Percentiles rank a stretch among this genome's conserved stretches.
These are phyloP conservation scores for Naganishia albida DNA, from an alignment of 1,284 basidiomycete species.

Conservation along the genomic window DNA sequence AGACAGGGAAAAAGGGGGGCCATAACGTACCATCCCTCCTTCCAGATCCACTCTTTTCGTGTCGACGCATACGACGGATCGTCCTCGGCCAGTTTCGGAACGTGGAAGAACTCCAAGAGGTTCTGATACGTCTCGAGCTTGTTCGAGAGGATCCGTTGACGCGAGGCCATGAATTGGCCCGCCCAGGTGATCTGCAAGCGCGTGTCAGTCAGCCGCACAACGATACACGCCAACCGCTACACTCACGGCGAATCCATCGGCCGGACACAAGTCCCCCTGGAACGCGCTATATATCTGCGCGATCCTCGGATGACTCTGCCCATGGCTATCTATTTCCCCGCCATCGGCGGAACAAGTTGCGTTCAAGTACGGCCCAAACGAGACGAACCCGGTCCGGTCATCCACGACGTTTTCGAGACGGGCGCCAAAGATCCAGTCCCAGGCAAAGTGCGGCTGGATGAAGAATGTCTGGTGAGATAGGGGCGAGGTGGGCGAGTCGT, in stretches of 20 bases:
- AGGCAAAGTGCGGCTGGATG: slow-evolving; percentile 52
- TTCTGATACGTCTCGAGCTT: slow-evolving; percentile 38
- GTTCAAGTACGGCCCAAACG: slow-evolving; percentile 47
- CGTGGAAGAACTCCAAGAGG: slow-evolving; percentile 41
- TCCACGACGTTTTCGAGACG: slow-evolving; percentile 40
- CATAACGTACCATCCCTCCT: slow-evolving; percentile 43
- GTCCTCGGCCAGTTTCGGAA: slow-evolving; percentile 25
- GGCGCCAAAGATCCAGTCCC: slow-evolving; percentile 48
- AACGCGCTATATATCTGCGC: slow-evolving; percentile 43
- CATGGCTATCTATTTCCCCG: slow-evolving; percentile 36
- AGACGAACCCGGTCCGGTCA: slow-evolving; percentile 45
- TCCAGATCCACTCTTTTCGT: slow-evolving; percentile 45
- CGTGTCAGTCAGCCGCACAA: neutral
- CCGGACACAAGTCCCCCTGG: slow-evolving; percentile 40
- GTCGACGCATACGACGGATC: slow-evolving; percentile 17
- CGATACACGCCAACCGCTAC: slow-evolving; percentile 31
- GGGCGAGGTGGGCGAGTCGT: slow-evolving; percentile 33
- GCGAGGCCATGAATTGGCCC: slow-evolving; percentile 48
- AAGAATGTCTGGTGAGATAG: slow-evolving; percentile 49
- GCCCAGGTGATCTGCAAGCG: slow-evolving; percentile 46
- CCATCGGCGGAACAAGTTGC: slow-evolving; percentile 37
- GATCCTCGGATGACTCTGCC: slow-evolving; percentile 39
- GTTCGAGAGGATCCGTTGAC: slow-evolving; percentile 41
- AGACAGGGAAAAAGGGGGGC: no score
- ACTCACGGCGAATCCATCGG: slow-evolving; percentile 35